Base-by-base conservation (phyloP, 2,329 filamentous ascomycete species). In the Coniochaeta ligniaria region DNA sequence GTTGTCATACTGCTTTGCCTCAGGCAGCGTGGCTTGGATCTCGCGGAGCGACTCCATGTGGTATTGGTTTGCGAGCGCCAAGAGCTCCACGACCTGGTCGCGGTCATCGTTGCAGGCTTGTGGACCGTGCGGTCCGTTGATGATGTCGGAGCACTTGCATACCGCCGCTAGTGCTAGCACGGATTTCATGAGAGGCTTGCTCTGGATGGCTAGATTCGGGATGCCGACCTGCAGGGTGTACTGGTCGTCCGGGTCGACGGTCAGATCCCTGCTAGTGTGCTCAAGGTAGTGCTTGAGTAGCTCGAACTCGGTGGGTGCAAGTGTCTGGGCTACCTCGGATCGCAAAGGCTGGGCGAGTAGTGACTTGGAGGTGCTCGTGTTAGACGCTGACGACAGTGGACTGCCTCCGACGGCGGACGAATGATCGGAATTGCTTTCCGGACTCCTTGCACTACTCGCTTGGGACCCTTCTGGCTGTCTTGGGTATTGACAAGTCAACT, bases 191-290 rank as follows among this genome's bases (percentile, higher is more conserved):
- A 79, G 70, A 1, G 72, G 69, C 12, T 69, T 71, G 61, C 71
- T 74, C 6, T 67, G 65, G 55, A 77, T 74, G 0, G 76, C 77
- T 0, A 79, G 66, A 20, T 73, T 77, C 0, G 76, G 76, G 31
- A 79, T 73, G 0, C 76, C 74, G 7, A 78, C 69, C 12, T 75
- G 72, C 1, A 79, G 62, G 0, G 75, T 72, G 43, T 76, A 76
- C 16, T 74, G 66, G 54, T 78, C 76, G 1, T 73, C 68, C 1
- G 68, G 57, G 22, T 75, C 76, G 31, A 72, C 70, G 0, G 76
- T 70, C 17, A 74, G 66, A 3, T 69, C 69, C 5, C 63, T 71
- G 45, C 75, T 74, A 0, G 76, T 77, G 61, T 78, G 76, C 0
- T 72, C 71, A 43, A 78, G 68, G 52, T 76, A 79, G 62, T 79